Base-by-base conservation (phyloP, 176 grass and related monocot genomes). In the Areca catechu region DNA sequence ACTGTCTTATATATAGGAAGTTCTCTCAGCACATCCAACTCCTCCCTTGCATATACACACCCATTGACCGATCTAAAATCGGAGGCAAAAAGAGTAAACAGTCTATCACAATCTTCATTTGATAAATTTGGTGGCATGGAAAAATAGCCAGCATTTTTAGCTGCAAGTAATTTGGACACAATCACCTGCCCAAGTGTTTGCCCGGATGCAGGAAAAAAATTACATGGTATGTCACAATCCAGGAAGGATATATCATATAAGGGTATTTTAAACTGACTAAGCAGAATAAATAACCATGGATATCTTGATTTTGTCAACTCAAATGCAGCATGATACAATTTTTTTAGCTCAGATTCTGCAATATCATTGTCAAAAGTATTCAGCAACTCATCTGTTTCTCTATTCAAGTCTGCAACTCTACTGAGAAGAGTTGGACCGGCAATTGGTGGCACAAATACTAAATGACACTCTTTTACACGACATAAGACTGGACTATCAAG, bases 1-100 rank as follows among this genome's bases (percentile, higher is more conserved):
- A 96, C 80, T 50, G 91, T 96, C 67, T 74, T 87, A 61, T 90
- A 90, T 23, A 96, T 90, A 54, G 91, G 91, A 71, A 96, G 83
- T 51, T 86, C 84, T 81, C 83, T 90, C 77, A 90, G 74, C 55
- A 80, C 68, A 27, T 90, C 86, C 67, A 88, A 22, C 71, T 96
- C 86, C 79, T 87, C 91, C 81, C 77, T 82, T 65, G 74, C 81
- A 65, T 87, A 96, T 21, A 70, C 75, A 68, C 81, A 69, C 17
- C 72, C 53, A 24, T 60, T 68, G 50, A 62, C 66, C 61, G 79
- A 84, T 61, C 53, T 72, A 71, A 89, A 86, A 55, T 89, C 86
- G 19, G 64, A 80, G 76, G 79, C 83, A 86, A 96, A 96, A 71
- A 96, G 64, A 29, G 16, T 60, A 69, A 96, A 86, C 47, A 96